Evolutionary conservation across 1,139 yeast genomes (phyloP).

Genomic region (Kodamaea alishanica): DNA sequence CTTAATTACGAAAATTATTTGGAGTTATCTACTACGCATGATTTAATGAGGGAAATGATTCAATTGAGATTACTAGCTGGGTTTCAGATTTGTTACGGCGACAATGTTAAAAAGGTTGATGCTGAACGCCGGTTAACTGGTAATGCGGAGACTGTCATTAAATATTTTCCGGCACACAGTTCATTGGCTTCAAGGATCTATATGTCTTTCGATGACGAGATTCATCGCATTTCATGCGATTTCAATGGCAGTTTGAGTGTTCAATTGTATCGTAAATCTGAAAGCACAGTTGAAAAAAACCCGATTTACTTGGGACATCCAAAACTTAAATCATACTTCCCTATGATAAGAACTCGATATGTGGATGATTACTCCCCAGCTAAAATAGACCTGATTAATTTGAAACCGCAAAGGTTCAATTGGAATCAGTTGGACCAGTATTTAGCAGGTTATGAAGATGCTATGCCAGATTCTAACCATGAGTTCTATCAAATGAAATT

Average conservation of each 20-base stretch:
- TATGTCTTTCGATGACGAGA: slow-evolving; percentile 74
- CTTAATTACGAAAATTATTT: slow-evolving; percentile 51
- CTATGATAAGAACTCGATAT: slow-evolving; percentile 73
- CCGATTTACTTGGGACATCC: slow-evolving; percentile 8
- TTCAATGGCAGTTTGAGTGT: slow-evolving; percentile 68
- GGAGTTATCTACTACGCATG: slow-evolving; percentile 53
- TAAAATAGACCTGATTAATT: slow-evolving; percentile 52
- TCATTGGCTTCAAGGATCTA: slow-evolving; percentile 60
- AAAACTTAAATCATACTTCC: slow-evolving; percentile 33
- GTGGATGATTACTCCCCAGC: slow-evolving; percentile 64
- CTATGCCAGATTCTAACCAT: slow-evolving; percentile 51
- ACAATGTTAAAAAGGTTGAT: slow-evolving; percentile 62
- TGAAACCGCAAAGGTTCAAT: slow-evolving; percentile 55
- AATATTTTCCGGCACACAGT: slow-evolving; percentile 35
- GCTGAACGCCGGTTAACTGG: slow-evolving; percentile 59
- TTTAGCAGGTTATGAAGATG: slow-evolving; percentile 85
- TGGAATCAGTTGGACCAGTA: slow-evolving; percentile 93
- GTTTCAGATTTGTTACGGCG: slow-evolving; percentile 82
- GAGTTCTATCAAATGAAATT: slow-evolving; percentile 71
- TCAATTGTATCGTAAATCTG: slow-evolving; percentile 55
- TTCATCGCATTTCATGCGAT: slow-evolving; percentile 77
- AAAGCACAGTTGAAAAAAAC: slow-evolving; percentile 12
- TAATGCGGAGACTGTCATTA: slow-evolving; percentile 40
- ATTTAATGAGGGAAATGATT: slow-evolving; percentile 81
- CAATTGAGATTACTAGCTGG: slow-evolving; percentile 80